Evolutionary conservation across 352 stramenopile genomes (phyloP), one percentile per base, ranked within the genome.

Genomic region (Globisporangium takayamanum): DNA sequence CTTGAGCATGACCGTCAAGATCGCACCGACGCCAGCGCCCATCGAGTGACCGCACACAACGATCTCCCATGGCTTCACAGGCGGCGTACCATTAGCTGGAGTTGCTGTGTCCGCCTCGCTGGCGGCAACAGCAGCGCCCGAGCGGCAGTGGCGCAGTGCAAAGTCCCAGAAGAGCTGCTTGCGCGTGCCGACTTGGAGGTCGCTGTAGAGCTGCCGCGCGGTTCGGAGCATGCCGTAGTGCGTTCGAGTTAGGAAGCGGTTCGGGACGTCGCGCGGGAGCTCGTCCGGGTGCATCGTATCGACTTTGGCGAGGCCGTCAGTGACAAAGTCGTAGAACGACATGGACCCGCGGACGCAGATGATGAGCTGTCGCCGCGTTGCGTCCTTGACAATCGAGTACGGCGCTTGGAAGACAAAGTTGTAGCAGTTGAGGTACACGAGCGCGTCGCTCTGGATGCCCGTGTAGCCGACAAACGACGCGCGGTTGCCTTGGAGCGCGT

Each of bases 41-140:
- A 94, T 87, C 48, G 82, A 92, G 69, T 95, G 86, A 5, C 86
- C 86, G 20, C 74, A 85, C 6, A 94, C 70, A 14, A 92, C 82
- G 57, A 95, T 72, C 49, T 72, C 78, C 80, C 79, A 91, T 49
- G 72, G 59, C n/a, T 44, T 64, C 10, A 63, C 50, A 20, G 63
- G 51, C 37, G 58, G 57, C 44, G 65, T 3, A 45, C 16, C 39
- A 45, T 8, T 45, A 5, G 12, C 16, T 14, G 16, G 16, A 5
- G 11, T 14, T 45, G 0, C 45, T 65, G 0, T 52, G 41, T 20
- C 4, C 18, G 14, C 51, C 18, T 33, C 8, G 25, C 28, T 30
- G 15, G 33, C 60, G 56, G 33, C 42, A 6, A 36, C 20, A 37
- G 36, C 11, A 22, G 20, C 47, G 5, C 22, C 61, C 15, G 49